phyloP scores from a whole-genome alignment of 768 basidiomycete genomes.

The Termitomyces sp. region DNA sequence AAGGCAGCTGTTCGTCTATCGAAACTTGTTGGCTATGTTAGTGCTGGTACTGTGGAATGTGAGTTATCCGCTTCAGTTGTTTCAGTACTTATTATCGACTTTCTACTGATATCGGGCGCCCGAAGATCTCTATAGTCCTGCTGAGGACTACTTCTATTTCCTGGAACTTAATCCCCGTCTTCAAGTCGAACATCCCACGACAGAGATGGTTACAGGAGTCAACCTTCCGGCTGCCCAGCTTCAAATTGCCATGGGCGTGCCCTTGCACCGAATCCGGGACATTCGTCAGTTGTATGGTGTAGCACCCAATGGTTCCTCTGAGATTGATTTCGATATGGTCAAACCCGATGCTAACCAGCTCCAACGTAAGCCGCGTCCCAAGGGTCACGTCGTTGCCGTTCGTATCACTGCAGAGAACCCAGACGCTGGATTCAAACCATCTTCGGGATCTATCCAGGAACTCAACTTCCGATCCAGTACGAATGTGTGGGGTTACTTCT shows the following conservation, averaged over 20 bases:
- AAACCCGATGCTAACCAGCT: slow-evolving; percentile 82
- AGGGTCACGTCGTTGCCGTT: slow-evolving; percentile 98
- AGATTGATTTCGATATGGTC: slow-evolving; percentile 96
- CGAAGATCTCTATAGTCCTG: slow-evolving; percentile 88
- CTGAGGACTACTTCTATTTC: slow-evolving; percentile 95
- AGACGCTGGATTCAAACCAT: slow-evolving; percentile 99
- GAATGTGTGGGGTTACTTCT: slow-evolving; percentile 99
- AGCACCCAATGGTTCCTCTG: slow-evolving; percentile 79
- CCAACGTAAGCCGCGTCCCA: slow-evolving; percentile 93
- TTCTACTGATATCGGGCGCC: slow-evolving; percentile 4
- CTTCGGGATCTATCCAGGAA: slow-evolving; percentile 93
- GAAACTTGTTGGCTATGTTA: slow-evolving; percentile 97
- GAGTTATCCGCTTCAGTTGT: slow-evolving; percentile 21
- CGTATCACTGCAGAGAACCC: slow-evolving; percentile 99
- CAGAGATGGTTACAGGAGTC: slow-evolving; percentile 99
- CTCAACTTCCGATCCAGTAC: slow-evolving; percentile 99
- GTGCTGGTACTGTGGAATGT: slow-evolving; percentile 99
- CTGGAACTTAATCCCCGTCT: slow-evolving; percentile 98
- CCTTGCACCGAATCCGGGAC: slow-evolving; percentile 90
- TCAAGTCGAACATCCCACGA: slow-evolving; percentile 99
- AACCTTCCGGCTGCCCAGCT: slow-evolving; percentile 97
- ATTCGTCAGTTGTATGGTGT: slow-evolving; percentile 96
- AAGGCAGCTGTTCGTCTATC: slow-evolving; percentile 98
- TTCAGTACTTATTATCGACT: neutral
- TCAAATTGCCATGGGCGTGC: slow-evolving; percentile 97